These are phyloP conservation scores for Poa pratensis DNA, from an alignment of 176 grass and related monocot genomes.

Conservation along the genomic window DNA sequence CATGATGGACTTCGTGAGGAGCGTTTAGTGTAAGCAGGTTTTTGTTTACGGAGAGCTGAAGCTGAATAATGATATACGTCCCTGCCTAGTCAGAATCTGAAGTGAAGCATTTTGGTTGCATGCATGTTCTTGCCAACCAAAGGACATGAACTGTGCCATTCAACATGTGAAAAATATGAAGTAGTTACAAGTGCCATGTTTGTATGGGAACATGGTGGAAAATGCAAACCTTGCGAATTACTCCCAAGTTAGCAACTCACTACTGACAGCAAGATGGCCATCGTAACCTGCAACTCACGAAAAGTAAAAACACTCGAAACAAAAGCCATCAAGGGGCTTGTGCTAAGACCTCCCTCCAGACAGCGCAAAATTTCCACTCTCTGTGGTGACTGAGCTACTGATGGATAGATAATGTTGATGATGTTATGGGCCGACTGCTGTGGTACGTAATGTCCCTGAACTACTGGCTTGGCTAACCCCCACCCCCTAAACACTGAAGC, in stretches of 20 bases:
- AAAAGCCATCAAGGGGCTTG: neutral
- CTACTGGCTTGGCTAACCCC: too few relatives aligned
- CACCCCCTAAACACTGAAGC: neutral
- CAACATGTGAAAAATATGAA: neutral
- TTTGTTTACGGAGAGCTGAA: neutral
- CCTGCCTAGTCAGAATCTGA: constrained; percentile 31
- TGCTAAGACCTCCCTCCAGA: neutral
- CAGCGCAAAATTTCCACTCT: neutral
- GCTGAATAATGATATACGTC: constrained; percentile 17
- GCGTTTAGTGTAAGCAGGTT: neutral
- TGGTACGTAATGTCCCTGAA: neutral
- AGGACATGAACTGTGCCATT: neutral
- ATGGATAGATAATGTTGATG: neutral
- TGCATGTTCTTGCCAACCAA: constrained; percentile 20
- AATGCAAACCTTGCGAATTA: neutral
- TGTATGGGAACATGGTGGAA: neutral
- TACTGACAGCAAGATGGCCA: neutral
- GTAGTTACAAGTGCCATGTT: constrained; percentile 1
- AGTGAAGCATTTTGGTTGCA: constrained; percentile 29
- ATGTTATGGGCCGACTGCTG: neutral
- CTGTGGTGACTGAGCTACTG: neutral
- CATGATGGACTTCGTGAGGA: neutral
- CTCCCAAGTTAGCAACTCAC: neutral
- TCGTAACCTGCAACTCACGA: neutral
- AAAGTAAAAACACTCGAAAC: neutral